phyloP scores from a whole-genome alignment of 1,139 yeast genomes.

The Pichia sp. region DNA sequence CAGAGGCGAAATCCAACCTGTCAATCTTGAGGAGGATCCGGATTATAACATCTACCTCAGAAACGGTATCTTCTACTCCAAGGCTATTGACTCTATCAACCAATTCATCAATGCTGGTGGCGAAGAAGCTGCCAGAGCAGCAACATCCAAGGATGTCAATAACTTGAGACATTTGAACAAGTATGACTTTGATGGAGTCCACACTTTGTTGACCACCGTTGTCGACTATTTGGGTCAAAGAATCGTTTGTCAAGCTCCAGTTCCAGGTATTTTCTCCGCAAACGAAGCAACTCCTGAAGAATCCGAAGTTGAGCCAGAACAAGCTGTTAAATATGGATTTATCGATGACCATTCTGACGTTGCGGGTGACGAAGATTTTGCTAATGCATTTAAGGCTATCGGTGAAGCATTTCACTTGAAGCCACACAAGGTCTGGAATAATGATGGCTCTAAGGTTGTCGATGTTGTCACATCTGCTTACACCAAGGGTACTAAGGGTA shows the following conservation, averaged over 20 bases:
- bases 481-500: slow-evolving; percentile 79
- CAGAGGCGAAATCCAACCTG: slow-evolving; percentile 67
- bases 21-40: slow-evolving; percentile 66
- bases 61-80: slow-evolving; percentile 83
- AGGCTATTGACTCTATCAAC: slow-evolving; percentile 68
- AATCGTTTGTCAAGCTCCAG: slow-evolving; percentile 89
- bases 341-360: slow-evolving; percentile 44
- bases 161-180: slow-evolving; percentile 65
- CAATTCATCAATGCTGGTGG: slow-evolving; percentile 66
- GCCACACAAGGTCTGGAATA: slow-evolving; percentile 48
- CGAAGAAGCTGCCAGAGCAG: slow-evolving; percentile 77
- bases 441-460: slow-evolving; percentile 34
- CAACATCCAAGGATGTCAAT: slow-evolving; percentile 71
- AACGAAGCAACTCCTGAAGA: slow-evolving; percentile 18
- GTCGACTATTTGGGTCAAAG: slow-evolving; percentile 89
- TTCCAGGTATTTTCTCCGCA: slow-evolving; percentile 84
- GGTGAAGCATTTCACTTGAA: slow-evolving; percentile 77
- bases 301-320: slow-evolving; percentile 26
- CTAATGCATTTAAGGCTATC: slow-evolving; percentile 48
- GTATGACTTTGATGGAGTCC: slow-evolving; percentile 56
- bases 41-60: slow-evolving; percentile 63
- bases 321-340: slow-evolving; percentile 67
- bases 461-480: slow-evolving; percentile 66
- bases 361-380: slow-evolving; percentile 41
- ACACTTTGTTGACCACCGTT: slow-evolving; percentile 69